Conservation (phyloP, 768 basidiomycete genomes). For the Lactifluus volemus region DNA sequence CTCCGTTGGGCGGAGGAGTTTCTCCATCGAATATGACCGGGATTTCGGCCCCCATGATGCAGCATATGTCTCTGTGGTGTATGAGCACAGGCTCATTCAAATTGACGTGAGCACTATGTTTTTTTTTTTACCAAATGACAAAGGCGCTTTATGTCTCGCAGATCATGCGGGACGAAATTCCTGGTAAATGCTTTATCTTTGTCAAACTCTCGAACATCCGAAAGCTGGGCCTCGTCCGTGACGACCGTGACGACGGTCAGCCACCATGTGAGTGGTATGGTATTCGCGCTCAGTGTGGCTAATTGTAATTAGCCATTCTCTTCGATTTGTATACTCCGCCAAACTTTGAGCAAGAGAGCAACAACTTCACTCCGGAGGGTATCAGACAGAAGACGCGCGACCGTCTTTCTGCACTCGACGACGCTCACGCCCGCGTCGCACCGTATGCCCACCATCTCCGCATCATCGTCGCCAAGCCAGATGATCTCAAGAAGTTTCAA, state of each 20-base stretch:
- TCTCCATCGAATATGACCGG: conserved; percentile 64
- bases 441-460: conserved; percentile 69
- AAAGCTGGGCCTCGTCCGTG: conserved; percentile 15
- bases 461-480: conserved; percentile 43
- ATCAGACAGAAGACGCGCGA: conserved; percentile 37
- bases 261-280: conserved; percentile 2
- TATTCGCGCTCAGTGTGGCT: background rate
- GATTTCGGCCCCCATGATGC: conserved; percentile 37
- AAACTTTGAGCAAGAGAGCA: conserved; percentile 47
- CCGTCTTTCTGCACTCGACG: conserved; percentile 48
- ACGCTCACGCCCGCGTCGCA: conserved; percentile 50
- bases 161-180: conserved; percentile 9
- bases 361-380: conserved; percentile 38
- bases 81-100: conserved; percentile 58
- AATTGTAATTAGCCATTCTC: conserved; percentile 5
- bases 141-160: background rate
- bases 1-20: conserved; percentile 27
- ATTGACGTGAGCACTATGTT: conserved; percentile 39
- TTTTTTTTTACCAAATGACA: background rate
- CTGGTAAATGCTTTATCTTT: background rate
- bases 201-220: conserved; percentile 11
- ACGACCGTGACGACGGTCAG: background rate
- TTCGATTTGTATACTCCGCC: conserved; percentile 38
- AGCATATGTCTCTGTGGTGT: conserved; percentile 53
- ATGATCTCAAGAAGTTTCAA: conserved; percentile 44